Evolutionary conservation across 2,329 filamentous ascomycete species (phyloP).

Genomic region (Tolypocladium ovalisporum): DNA sequence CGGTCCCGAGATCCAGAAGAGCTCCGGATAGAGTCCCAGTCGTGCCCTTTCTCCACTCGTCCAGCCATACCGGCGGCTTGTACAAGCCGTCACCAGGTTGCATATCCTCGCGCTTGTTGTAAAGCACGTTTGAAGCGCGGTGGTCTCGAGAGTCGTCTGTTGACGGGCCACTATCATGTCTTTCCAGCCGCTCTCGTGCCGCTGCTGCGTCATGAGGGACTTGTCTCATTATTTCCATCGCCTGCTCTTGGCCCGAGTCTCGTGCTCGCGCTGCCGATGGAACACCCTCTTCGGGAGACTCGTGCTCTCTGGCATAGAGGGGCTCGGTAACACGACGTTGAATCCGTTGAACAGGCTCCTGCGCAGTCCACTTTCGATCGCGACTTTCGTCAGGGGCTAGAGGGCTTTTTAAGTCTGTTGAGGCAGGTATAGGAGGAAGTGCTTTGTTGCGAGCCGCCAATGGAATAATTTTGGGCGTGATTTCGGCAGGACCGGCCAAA

Average conservation of each 20-base stretch:
- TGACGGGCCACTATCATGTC: conserved; percentile 18
- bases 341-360: conserved; percentile 7
- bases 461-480: conserved; percentile 5
- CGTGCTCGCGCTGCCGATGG: conserved; percentile 11
- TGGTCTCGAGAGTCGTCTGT: conserved; percentile 21
- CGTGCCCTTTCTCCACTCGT: conserved; percentile 63
- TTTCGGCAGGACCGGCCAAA: conserved; percentile 2
- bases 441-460: conserved; percentile 18
- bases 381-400: background rate
- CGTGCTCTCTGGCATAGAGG: conserved; percentile 13
- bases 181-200: conserved; percentile 12
- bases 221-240: conserved; percentile 3
- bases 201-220: conserved; percentile 7
- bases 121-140: conserved; percentile 29
- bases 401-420: background rate
- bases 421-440: conserved; percentile 17
- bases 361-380: background rate
- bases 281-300: conserved; percentile 15
- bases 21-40: conserved; percentile 48
- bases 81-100: conserved; percentile 46
- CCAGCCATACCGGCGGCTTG: conserved; percentile 46
- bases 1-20: conserved; percentile 48
- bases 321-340: conserved; percentile 20
- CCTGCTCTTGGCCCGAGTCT: conserved; percentile 1
- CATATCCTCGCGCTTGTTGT: conserved; percentile 28